phyloP scores from a whole-genome alignment of 2,329 filamentous ascomycete species.

The Fusarium sp. region DNA sequence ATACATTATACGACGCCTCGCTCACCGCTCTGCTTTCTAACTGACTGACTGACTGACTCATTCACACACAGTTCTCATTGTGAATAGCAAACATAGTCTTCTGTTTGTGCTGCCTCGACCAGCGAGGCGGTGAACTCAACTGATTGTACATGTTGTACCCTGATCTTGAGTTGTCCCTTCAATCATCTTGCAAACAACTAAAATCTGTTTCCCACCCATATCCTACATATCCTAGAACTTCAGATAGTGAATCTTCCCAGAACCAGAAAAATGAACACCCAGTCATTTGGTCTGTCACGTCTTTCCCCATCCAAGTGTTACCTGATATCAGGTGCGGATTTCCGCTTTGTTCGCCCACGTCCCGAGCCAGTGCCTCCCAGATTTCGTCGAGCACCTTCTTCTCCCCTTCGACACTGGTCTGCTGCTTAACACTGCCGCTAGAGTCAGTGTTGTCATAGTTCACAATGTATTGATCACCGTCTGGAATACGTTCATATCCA shows the following conservation, averaged over 20 bases:
- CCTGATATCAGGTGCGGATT: constrained; percentile 54
- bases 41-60: constrained; percentile 9
- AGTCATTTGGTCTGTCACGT: constrained; percentile 11
- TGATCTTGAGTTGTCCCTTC: constrained; percentile 30
- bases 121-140: constrained; percentile 37
- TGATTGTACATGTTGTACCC: constrained; percentile 37
- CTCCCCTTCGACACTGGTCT: constrained; percentile 31
- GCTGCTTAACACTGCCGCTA: constrained; percentile 15
- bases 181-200: constrained; percentile 38
- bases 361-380: constrained; percentile 56
- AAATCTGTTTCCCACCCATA: constrained; percentile 33
- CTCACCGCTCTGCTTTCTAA: constrained; percentile 33
- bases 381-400: constrained; percentile 51
- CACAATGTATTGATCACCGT: constrained; percentile 42
- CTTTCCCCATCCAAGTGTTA: constrained; percentile 57
- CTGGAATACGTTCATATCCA: constrained; percentile 45
- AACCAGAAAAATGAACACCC: constrained; percentile 28
- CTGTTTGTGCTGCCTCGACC: constrained; percentile 40
- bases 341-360: constrained; percentile 55
- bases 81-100: constrained; percentile 15
- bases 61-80: neutral
- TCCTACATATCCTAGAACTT: constrained; percentile 38
- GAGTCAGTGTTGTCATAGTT: constrained; percentile 32
- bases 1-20: constrained; percentile 35
- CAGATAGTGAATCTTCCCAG: constrained; percentile 23